Evolutionary conservation across 2,329 filamentous ascomycete species (phyloP), one percentile per base, ranked within the genome.

Genomic region (Bipolaris cookei): DNA sequence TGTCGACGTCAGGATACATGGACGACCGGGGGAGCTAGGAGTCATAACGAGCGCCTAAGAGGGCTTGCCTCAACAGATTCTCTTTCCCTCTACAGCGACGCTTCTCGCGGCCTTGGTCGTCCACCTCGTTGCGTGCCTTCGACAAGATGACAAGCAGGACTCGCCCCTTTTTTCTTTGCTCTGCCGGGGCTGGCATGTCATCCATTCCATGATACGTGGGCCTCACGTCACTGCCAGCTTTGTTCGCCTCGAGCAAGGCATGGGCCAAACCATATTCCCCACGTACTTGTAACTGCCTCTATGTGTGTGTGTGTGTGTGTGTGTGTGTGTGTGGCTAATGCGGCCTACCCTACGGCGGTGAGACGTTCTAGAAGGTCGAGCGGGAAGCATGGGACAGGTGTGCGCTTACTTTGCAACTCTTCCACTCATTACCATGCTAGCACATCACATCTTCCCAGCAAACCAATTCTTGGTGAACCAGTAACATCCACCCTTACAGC

Each of bases 291-390:
- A 56, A 39, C 53, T 35, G 39, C 28, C 28, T 30, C 10, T 30
- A 30, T 30, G 28, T n/a, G 28, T 13, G 25, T n/a, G n/a, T n/a
- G n/a, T n/a, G n/a, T n/a, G 23, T 25, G 23, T 25, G 5, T 28
- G 4, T 30, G 28, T 11, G 28, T 30, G 28, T 52, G 37, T 41
- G 35, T 34, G 46, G 42, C 47, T 56, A 56, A 56, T 35, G 53
- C 54, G 18, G 23, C 21, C 32, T 52, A n/a, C 48, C 30, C 23
- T 56, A n/a, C 53, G 50, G 54, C 54, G 54, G 54, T 56, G 54
- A 56, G 54, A 47, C 54, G 54, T 56, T 56, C 54, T 42, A 53
- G 54, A 56, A 56, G 48, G 53, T 51, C 32, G 46, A 55, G 41
- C 53, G 53, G 53, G 25, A 56, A 34, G 32, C 45, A 30, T 25